Base-by-base conservation (phyloP, 1,284 basidiomycete species). In the Malassezia sympodialis region DNA sequence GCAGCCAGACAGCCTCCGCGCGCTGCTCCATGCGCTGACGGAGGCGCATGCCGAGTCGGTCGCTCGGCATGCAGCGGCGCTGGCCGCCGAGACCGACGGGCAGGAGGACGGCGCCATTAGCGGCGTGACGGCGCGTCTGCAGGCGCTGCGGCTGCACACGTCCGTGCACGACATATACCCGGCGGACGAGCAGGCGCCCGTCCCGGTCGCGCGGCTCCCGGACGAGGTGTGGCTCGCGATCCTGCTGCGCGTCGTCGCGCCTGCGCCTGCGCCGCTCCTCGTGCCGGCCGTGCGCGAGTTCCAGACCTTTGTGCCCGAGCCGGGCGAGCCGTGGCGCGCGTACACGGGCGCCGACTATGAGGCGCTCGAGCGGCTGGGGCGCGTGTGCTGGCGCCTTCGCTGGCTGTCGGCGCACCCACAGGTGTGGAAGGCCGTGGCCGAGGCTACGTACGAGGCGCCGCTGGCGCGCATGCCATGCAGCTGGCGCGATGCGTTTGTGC, bases 351-450 rank as follows among this genome's bases (percentile, higher is more conserved):
- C 68, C 3, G 71, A 73, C 50, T 70, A 68, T 56, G 54, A 63
- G n/a, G 48, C 60, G 19, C 59, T 73, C 35, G 71, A 73, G 48
- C 52, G 54, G 12, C 43, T 66, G 12, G 71, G 50, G 8, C 61
- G 71, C 17, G 62, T 57, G 1, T 71, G 69, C 48, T 66, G 65
- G 65, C 70, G 66, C 50, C 60, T 69, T 37, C 69, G 71, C 17
- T 57, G 67, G 27, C 58, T 69, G 12, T 68, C 67, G n/a, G 49
- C 60, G 3, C 60, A 60, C 3, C 50, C 60, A 35, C 54, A 56
- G n/a, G 51, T 70, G 24, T 71, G 71, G 71, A 61, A 56, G 11
- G 55, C 54, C 27, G 65, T 73, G 7, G 67, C 66, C 5, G 56
- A 55, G 30, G 63, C 61, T 15, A 68, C 69, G 26, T 73, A 67